These are phyloP conservation scores for Russula sp. DNA, from an alignment of 768 basidiomycete species.

Conservation along the genomic window DNA sequence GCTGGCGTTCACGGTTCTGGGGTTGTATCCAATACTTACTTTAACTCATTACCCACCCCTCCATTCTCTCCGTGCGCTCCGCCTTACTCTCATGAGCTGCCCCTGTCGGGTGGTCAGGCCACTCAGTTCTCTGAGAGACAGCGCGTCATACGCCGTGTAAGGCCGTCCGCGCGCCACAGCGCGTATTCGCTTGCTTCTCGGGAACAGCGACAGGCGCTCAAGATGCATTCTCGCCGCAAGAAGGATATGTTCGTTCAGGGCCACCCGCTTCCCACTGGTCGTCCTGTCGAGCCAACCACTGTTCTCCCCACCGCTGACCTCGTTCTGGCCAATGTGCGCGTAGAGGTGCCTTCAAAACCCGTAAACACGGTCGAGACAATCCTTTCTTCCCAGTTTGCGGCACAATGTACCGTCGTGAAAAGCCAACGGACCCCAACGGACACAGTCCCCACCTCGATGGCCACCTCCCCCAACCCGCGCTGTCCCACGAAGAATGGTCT, in stretches of 20 bases:
- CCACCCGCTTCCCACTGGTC: background rate
- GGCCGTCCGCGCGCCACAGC: conserved; percentile 1
- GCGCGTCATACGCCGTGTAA: background rate
- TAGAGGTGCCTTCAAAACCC: background rate
- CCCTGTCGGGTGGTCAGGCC: background rate
- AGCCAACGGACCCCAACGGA: background rate
- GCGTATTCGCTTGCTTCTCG: conserved; percentile 4
- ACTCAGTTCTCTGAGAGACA: background rate
- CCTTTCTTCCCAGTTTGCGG: background rate
- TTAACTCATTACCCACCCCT: background rate
- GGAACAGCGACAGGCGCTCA: conserved; percentile 6
- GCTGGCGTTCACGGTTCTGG: background rate
- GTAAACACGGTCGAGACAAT: background rate
- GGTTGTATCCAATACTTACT: too few relatives aligned
- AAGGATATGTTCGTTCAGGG: conserved; percentile 2
- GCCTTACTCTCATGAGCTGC: background rate
- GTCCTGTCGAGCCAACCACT: background rate
- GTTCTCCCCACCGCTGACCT: background rate
- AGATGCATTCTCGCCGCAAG: background rate
- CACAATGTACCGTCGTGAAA: background rate
- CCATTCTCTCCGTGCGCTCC: background rate
- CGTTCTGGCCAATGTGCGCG: background rate
- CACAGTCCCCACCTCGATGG: background rate
- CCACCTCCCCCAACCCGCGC: background rate
- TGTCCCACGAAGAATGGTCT: background rate